These are phyloP conservation scores for Diophrys sp. DNA, from an alignment of 73 alveolate species.

Conservation along the genomic window DNA sequence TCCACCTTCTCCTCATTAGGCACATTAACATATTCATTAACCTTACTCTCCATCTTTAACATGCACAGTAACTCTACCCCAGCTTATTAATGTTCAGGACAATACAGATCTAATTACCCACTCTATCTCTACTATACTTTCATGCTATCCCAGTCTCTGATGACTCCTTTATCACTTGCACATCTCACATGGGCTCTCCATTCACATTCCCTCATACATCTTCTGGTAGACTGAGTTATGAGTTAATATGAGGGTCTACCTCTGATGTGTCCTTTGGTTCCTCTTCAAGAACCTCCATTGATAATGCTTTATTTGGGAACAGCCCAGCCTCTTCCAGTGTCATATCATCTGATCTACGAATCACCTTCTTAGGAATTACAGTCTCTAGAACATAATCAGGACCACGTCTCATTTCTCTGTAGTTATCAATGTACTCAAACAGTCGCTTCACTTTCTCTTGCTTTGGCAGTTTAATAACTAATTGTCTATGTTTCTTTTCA, in stretches of 20 bases:
- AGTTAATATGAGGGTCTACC: neutral
- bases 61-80: too few species aligned
- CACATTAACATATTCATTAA: too few species aligned
- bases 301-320: constrained; percentile 1
- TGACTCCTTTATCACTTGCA: too few species aligned
- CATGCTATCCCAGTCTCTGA: too few species aligned
- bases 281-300: neutral
- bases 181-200: too few species aligned
- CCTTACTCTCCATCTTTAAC: too few species aligned
- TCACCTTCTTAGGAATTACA: neutral
- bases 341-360: neutral
- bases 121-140: too few species aligned
- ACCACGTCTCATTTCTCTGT: neutral
- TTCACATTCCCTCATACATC: too few species aligned
- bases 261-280: neutral
- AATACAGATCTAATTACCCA: too few species aligned
- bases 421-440: constrained; percentile 2
- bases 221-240: neutral
- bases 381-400: neutral
- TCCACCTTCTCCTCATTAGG: too few species aligned
- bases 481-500: neutral
- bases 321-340: neutral
- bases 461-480: neutral
- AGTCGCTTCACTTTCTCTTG: neutral
- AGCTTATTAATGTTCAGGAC: too few species aligned